A percentile compares a stretch with the other conserved stretches of the same genome.
phyloP scores from a whole-genome alignment of 169 alveolate genomes.

The Nephromyces sp. region DNA sequence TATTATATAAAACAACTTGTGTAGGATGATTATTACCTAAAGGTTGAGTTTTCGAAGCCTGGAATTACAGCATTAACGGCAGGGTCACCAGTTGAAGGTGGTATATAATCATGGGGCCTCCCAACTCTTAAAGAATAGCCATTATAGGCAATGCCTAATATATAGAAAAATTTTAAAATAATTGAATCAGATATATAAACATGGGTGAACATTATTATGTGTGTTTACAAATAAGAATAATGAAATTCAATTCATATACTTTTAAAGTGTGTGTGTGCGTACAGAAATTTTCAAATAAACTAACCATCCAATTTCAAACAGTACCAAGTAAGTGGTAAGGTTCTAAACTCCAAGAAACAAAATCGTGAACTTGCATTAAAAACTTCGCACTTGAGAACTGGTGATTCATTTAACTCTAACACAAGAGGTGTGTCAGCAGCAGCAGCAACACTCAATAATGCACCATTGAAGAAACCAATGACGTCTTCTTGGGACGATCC shows the following conservation, averaged over 20 bases:
- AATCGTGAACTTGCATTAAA: conserved; percentile 33
- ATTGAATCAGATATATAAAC: no score
- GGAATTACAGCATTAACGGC: conserved; percentile 32
- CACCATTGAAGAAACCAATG: conserved; percentile 36
- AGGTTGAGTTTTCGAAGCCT: conserved; percentile 4
- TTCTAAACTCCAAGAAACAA: conserved; percentile 67
- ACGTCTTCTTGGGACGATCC: conserved; percentile 39
- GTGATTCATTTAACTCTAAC: conserved; percentile 5
- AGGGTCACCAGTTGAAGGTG: conserved; percentile 62
- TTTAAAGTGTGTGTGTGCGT: no score
- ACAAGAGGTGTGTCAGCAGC: conserved; percentile 12
- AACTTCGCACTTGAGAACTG: conserved; percentile 36
- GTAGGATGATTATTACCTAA: not conserved
- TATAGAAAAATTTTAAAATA: not conserved
- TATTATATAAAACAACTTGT: not conserved
- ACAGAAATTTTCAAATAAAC: no score
- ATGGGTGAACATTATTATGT: no score
- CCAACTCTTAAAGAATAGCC: conserved; percentile 53
- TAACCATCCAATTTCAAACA: conserved; percentile 64
- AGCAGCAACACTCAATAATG: conserved; percentile 33
- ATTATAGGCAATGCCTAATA: conserved; percentile 47
- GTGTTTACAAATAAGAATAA: no score
- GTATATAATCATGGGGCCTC: conserved; percentile 67
- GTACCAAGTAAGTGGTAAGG: conserved; percentile 54
- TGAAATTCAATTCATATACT: no score